phyloP scores from a whole-genome alignment of 345 rosid genomes.

The Hevea brasiliensis region DNA sequence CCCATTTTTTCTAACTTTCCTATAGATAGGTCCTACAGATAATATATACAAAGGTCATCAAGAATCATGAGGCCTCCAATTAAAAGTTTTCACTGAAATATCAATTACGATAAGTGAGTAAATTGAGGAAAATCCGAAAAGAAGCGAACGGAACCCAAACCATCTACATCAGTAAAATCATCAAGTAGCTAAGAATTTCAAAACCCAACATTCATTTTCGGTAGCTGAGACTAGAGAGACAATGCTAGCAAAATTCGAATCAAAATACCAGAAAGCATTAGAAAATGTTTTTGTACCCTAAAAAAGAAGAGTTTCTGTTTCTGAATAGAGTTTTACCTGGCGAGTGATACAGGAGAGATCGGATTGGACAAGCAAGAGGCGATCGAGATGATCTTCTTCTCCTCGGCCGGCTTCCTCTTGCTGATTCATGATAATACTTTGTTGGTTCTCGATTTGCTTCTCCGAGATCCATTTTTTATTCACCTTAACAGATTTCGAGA shows the following conservation, averaged over 20 bases:
- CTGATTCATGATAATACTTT: neutral
- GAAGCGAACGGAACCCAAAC: neutral
- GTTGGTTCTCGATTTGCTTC: slow-evolving; percentile 6
- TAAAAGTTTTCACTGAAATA: neutral
- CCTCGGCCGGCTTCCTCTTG: slow-evolving; percentile 13
- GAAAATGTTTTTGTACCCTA: neutral
- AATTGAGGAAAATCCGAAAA: neutral
- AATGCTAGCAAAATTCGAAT: neutral
- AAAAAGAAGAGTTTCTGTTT: neutral
- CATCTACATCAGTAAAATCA: neutral
- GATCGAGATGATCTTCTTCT: slow-evolving; percentile 45
- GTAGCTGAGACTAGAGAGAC: neutral
- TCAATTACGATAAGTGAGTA: neutral
- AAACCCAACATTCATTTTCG: too few species aligned
- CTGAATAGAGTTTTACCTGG: slow-evolving; percentile 41
- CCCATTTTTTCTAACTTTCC: neutral
- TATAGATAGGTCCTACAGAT: neutral
- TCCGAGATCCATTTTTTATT: slow-evolving; percentile 25
- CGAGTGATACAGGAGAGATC: slow-evolving; percentile 54
- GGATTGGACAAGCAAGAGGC: slow-evolving; percentile 65
- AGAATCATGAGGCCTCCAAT: neutral
- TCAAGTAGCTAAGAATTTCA: neutral
- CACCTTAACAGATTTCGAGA: slow-evolving; percentile 27
- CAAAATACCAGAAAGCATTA: neutral
- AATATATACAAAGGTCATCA: neutral